Evolutionary conservation across 164 flowering plant species (phyloP).

Genomic region (Akebia trifoliata): DNA sequence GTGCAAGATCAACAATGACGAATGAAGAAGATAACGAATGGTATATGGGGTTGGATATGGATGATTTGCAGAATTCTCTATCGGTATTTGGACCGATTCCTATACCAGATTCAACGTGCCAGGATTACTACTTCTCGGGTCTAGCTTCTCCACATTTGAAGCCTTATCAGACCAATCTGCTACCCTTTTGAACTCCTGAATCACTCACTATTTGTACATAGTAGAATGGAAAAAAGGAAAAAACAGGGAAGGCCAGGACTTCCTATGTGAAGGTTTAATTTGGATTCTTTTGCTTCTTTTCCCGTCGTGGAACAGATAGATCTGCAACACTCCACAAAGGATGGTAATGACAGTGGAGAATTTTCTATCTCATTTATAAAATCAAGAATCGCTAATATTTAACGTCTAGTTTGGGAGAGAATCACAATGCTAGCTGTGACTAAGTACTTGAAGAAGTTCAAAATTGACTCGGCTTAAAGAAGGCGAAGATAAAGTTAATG

Average conservation of each 20-base stretch:
- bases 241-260: not conserved
- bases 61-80: constrained; percentile 12
- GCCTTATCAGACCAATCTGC: constrained; percentile 5
- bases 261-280: too few relatives aligned
- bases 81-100: constrained; percentile 10
- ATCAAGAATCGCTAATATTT: not conserved
- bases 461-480: not conserved
- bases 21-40: constrained; percentile 16
- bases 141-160: constrained; percentile 15
- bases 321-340: too few relatives aligned
- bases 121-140: constrained; percentile 12
- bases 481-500: not conserved
- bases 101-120: constrained; percentile 4
- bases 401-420: not conserved
- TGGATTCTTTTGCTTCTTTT: not conserved
- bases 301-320: not conserved
- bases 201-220: not conserved
- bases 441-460: not conserved
- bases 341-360: not conserved
- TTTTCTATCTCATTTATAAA: not conserved
- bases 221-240: not conserved
- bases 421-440: not conserved
- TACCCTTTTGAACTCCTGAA: constrained; percentile 7
- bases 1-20: not conserved
- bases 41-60: constrained; percentile 14